A percentile compares a stretch with the other conserved stretches of the same genome.
Conservation (phyloP, 1,139 yeast genomes). For the Protomyces macrosporus region DNA sequence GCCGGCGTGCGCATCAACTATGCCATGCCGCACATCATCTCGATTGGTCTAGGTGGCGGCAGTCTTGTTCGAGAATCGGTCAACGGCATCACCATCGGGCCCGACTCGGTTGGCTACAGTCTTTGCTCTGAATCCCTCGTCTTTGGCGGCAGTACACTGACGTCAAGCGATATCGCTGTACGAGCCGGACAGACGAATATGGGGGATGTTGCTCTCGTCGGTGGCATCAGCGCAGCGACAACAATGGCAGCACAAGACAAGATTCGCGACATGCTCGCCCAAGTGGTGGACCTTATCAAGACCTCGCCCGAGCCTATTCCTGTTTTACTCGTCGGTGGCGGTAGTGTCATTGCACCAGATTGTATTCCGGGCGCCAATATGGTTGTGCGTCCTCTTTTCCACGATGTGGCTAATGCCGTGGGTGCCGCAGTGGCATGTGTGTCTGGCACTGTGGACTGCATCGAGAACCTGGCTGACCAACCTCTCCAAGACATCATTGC, state of each 20-base stretch:
- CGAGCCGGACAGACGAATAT: constrained; percentile 33
- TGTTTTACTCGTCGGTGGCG: constrained; percentile 46
- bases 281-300: constrained; percentile 43
- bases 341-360: constrained; percentile 44
- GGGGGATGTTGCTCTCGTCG: constrained; percentile 35
- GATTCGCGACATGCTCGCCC: constrained; percentile 39
- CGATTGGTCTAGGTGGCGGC: constrained; percentile 47
- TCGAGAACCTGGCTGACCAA: constrained; percentile 32
- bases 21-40: constrained; percentile 47
- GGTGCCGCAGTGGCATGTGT: constrained; percentile 48
- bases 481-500: constrained; percentile 27
- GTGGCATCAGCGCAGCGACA: constrained; percentile 31
- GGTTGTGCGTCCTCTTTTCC: constrained; percentile 43
- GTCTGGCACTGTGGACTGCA: constrained; percentile 36
- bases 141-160: constrained; percentile 42
- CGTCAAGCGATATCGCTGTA: constrained; percentile 43
- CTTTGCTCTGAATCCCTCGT: constrained; percentile 38
- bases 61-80: constrained; percentile 40
- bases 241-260: constrained; percentile 32
- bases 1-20: constrained; percentile 47
- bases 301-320: constrained; percentile 45
- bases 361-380: constrained; percentile 43
- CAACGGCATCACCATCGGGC: constrained; percentile 41
- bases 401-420: constrained; percentile 46
- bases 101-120: constrained; percentile 45